phyloP scores from a whole-genome alignment of 768 basidiomycete species.

The Clitopilus passeckerianus region DNA sequence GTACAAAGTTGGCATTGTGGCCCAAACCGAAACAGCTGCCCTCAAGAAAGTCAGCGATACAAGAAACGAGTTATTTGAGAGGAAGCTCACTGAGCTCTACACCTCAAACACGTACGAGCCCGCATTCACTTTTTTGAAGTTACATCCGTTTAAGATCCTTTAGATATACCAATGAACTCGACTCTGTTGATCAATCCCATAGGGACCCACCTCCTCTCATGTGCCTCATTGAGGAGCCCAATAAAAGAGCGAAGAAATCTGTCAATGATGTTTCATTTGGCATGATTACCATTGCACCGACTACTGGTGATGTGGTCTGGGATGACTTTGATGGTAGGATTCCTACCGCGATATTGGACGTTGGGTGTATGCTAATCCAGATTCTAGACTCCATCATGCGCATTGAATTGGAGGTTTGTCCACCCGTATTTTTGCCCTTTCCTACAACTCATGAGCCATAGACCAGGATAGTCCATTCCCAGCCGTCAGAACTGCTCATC shows the following conservation, averaged over 20 bases:
- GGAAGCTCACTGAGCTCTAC: constrained; percentile 73
- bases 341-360: neutral
- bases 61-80: constrained; percentile 65
- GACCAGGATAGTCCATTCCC: constrained; percentile 84
- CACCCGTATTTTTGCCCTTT: neutral
- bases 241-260: constrained; percentile 10
- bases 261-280: constrained; percentile 47
- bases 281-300: constrained; percentile 76
- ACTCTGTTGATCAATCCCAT: constrained; percentile 60
- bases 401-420: constrained; percentile 79
- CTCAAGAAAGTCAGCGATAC: constrained; percentile 81
- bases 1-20: constrained; percentile 78
- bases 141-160: constrained; percentile 1
- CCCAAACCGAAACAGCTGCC: constrained; percentile 84
- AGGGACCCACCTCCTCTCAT: constrained; percentile 62
- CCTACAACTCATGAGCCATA: constrained; percentile 19
- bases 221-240: constrained; percentile 64
- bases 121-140: neutral
- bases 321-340: constrained; percentile 78
- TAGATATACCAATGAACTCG: constrained; percentile 83
- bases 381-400: constrained; percentile 73
- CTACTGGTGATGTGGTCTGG: constrained; percentile 91
- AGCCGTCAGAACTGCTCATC: constrained; percentile 78
- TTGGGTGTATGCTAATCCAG: neutral
- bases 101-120: constrained; percentile 74